Conservation (phyloP, 2,329 filamentous ascomycete species). For the Calonectria pteridis region DNA sequence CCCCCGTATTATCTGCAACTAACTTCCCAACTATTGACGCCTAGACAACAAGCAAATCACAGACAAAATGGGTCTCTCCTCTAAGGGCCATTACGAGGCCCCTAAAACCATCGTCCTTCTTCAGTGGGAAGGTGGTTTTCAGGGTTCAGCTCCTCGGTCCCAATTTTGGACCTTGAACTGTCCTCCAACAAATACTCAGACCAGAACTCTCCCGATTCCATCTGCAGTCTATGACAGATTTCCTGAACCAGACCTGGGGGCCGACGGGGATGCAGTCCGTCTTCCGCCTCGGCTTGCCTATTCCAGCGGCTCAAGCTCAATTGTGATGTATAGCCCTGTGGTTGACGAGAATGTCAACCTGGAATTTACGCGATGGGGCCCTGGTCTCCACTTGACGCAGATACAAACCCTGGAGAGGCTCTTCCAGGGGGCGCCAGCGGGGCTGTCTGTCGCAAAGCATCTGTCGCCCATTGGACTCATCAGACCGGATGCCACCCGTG, state of each 20-base stretch:
- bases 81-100: neutral
- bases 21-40: neutral
- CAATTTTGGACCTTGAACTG: slow-evolving; percentile 12
- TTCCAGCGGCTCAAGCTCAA: neutral
- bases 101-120: slow-evolving; percentile 10
- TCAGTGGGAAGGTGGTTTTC: neutral
- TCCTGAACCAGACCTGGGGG: neutral
- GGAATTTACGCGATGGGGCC: slow-evolving; percentile 8
- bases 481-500: neutral
- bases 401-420: neutral
- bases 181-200: neutral
- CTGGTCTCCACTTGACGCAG: neutral
- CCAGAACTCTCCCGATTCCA: neutral
- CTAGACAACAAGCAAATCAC: neutral
- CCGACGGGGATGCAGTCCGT: neutral
- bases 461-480: neutral
- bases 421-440: neutral
- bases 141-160: neutral
- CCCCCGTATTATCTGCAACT: too few relatives aligned
- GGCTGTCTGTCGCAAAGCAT: neutral
- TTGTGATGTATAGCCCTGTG: neutral
- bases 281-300: slow-evolving; percentile 5
- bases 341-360: neutral
- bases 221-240: neutral
- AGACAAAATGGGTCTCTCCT: neutral